A percentile compares a stretch with the other conserved stretches of the same genome.
Evolutionary conservation across 495 filamentous ascomycete species (phyloP).

Genomic region (Annulohypoxylon nitens): DNA sequence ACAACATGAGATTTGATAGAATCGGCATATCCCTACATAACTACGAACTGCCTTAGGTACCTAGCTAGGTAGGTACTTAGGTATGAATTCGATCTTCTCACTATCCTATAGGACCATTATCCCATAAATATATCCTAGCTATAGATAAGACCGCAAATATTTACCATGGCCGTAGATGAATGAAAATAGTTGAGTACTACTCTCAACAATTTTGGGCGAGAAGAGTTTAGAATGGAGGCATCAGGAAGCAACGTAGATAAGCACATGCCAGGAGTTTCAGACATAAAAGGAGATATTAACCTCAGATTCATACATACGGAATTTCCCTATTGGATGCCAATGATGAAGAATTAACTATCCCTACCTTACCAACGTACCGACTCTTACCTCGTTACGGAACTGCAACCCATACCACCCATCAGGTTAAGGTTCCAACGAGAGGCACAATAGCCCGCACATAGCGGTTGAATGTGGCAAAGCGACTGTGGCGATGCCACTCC

Average conservation of each 20-base stretch:
- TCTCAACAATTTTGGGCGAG: constrained; percentile 17
- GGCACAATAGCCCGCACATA: neutral
- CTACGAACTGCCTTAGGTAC: neutral
- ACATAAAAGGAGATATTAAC: constrained; percentile 22
- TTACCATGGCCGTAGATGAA: neutral
- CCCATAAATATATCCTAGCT: neutral
- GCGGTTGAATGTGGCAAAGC: neutral
- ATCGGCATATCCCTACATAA: constrained; percentile 14
- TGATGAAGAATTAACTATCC: constrained; percentile 5
- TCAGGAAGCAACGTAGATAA: constrained; percentile 31
- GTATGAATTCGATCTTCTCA: neutral
- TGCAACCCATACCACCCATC: constrained; percentile 16
- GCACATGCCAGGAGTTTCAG: constrained; percentile 38
- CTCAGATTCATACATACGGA: constrained; percentile 11
- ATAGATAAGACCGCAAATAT: constrained; percentile 27
- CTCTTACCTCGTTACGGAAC: constrained; percentile 13
- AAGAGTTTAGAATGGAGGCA: constrained; percentile 1
- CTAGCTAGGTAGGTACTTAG: neutral
- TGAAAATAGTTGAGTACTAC: constrained; percentile 31
- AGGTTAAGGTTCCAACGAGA: constrained; percentile 6
- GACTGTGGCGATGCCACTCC: neutral
- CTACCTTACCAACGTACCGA: constrained; percentile 3
- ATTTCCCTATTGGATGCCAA: constrained; percentile 15
- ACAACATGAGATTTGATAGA: constrained; percentile 6
- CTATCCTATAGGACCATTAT: constrained; percentile 29